Conservation (phyloP, 2,329 filamentous ascomycete species). For the Aureobasidium pullulans region DNA sequence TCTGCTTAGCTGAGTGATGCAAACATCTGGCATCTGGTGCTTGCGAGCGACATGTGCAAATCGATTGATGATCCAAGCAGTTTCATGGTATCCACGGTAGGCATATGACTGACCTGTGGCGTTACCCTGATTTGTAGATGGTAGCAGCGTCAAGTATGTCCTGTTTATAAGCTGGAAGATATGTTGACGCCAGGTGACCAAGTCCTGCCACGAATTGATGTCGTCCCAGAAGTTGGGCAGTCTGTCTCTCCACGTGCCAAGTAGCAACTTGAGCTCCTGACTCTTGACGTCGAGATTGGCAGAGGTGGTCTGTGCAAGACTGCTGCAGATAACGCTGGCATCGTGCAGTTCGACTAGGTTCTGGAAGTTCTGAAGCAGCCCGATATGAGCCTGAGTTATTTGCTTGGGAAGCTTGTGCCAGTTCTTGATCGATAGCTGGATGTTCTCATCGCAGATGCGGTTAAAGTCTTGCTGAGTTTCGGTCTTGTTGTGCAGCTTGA, state of each 20-base stretch:
- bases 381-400: constrained; percentile 91
- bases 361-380: constrained; percentile 94
- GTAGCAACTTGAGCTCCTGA: constrained; percentile 84
- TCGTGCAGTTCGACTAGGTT: constrained; percentile 95
- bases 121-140: constrained; percentile 65
- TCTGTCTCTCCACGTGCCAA: constrained; percentile 91
- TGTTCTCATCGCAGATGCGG: constrained; percentile 88
- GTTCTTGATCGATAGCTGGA: constrained; percentile 92
- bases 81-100: constrained; percentile 96
- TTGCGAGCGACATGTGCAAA: constrained; percentile 97
- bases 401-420: constrained; percentile 96
- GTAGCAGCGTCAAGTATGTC: constrained; percentile 81
- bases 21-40: constrained; percentile 92
- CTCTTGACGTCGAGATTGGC: constrained; percentile 88
- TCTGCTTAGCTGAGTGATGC: constrained; percentile 90
- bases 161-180: constrained; percentile 97
- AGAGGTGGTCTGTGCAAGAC: constrained; percentile 75
- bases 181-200: constrained; percentile 99
- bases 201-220: constrained; percentile 97
- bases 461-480: constrained; percentile 76
- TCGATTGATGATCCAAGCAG: constrained; percentile 98
- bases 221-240: constrained; percentile 98
- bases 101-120: constrained; percentile 88
- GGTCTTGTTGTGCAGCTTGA: constrained; percentile 87
- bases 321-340: constrained; percentile 91